Conservation (phyloP, 2,329 filamentous ascomycete species). For the Exophiala spinifera region DNA sequence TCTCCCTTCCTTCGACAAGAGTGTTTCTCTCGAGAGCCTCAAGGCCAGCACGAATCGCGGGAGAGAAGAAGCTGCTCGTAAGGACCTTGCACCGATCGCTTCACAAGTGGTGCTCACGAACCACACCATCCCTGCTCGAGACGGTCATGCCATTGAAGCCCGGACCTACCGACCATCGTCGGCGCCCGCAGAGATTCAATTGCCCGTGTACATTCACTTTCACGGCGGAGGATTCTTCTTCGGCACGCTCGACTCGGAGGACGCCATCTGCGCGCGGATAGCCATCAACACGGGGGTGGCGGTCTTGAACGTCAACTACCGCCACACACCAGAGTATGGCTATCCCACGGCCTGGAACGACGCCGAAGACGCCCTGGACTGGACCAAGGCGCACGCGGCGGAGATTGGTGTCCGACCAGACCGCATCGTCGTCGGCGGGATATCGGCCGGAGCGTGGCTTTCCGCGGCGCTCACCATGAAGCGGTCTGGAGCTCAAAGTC, state of each 20-base stretch:
- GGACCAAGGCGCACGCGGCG: slow-evolving; percentile 49
- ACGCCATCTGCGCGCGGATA: slow-evolving; percentile 50
- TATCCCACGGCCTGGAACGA: slow-evolving; percentile 57
- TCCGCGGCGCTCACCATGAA: slow-evolving; percentile 40
- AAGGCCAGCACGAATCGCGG: slow-evolving; percentile 32
- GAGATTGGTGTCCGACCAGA: slow-evolving; percentile 41
- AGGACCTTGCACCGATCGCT: slow-evolving; percentile 31
- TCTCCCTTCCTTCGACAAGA: slow-evolving; percentile 23
- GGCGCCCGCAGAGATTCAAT: slow-evolving; percentile 5
- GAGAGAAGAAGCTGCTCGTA: slow-evolving; percentile 35
- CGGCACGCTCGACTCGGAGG: slow-evolving; percentile 54
- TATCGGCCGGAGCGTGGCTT: slow-evolving; percentile 49
- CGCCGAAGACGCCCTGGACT: slow-evolving; percentile 53
- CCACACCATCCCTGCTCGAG: slow-evolving; percentile 43
- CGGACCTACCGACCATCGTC: slow-evolving; percentile 47
- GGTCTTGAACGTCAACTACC: slow-evolving; percentile 57
- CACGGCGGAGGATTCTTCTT: slow-evolving; percentile 58
- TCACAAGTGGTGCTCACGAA: slow-evolving; percentile 37
- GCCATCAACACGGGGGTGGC: slow-evolving; percentile 34
- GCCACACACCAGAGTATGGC: slow-evolving; percentile 54
- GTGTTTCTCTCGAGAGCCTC: slow-evolving; percentile 25
- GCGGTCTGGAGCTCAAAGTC: not conserved
- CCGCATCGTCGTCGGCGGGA: slow-evolving; percentile 47
- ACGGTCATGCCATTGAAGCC: slow-evolving; percentile 45
- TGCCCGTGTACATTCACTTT: slow-evolving; percentile 53